A percentile compares a stretch with the other conserved stretches of the same genome.
These are phyloP conservation scores for Arthromyces matolae DNA, from an alignment of 768 basidiomycete species.

Conservation along the genomic window DNA sequence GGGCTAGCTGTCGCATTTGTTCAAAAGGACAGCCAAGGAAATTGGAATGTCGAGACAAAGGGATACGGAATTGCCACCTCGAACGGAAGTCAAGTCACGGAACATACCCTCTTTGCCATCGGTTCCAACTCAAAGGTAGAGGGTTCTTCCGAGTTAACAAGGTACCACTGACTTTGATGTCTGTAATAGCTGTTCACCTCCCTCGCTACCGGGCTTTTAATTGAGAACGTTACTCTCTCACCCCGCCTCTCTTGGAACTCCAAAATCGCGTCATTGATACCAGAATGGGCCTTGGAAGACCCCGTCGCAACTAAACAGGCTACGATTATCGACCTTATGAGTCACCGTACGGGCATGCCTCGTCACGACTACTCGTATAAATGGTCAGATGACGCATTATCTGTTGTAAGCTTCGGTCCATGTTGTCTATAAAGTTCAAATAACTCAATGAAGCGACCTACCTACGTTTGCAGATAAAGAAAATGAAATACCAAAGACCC, in stretches of 20 bases:
- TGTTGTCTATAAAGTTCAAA: not conserved
- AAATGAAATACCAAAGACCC: constrained; percentile 25
- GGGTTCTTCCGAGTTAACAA: not conserved
- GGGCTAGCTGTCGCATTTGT: constrained; percentile 29
- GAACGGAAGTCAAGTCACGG: constrained; percentile 20
- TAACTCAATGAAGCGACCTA: not conserved
- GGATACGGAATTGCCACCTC: constrained; percentile 27
- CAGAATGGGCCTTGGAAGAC: constrained; percentile 23
- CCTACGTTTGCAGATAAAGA: constrained; percentile 12
- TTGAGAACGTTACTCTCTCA: constrained; percentile 22
- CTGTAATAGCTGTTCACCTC: constrained; percentile 23
- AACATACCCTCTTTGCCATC: constrained; percentile 25
- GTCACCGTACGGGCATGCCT: constrained; percentile 20
- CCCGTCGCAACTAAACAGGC: constrained; percentile 18
- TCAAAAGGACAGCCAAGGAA: constrained; percentile 19
- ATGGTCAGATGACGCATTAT: constrained; percentile 6
- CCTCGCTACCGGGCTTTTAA: constrained; percentile 23
- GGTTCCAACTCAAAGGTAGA: constrained; percentile 29
- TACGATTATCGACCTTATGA: constrained; percentile 19
- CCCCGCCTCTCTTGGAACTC: constrained; percentile 26
- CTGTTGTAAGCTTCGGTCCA: constrained; percentile 8
- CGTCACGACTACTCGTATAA: constrained; percentile 16
- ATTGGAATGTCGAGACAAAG: constrained; percentile 28
- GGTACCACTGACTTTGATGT: not conserved
- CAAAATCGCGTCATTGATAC: constrained; percentile 21